Evolutionary conservation across 2,329 filamentous ascomycete genomes (phyloP), one percentile per base, ranked within the genome.

Genomic region (Zasmidium cellare): DNA sequence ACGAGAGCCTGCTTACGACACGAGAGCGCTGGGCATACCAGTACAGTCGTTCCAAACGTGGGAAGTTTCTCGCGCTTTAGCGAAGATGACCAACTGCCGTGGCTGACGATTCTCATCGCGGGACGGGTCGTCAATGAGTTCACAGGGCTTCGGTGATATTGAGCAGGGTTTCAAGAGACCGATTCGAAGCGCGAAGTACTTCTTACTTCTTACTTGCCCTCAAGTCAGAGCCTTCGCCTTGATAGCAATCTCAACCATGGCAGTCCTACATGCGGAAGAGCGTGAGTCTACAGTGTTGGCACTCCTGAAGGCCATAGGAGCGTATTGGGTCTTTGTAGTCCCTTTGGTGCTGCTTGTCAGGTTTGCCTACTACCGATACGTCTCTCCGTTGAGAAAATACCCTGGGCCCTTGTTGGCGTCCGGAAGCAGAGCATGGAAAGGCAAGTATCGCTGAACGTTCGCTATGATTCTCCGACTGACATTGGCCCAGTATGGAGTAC

Each of bases 351-450:
- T 74, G 24, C 45, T 72, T 19, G 53, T 67, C n/a, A 66, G 69
- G 22, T 71, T 70, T 47, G 57, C 71, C 31, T 70, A 65, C 59
- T 66, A 67, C 44, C 58, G 61, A 24, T 69, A 68, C 46, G 60
- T 65, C n/a, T 70, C 67, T 11, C 65, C 69, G 3, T 51, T 71
- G 44, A 55, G 65, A 38, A 60, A 61, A 2, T 70, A 69, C 41
- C 69, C 69, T 7, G 69, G 69, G 31, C 69, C 67, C 1, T 62
- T 68, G 31, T 57, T 71, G 20, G 69, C 69, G 6, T 71, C 69
- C 19, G 66, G 67, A 14, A 69, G 66, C 48, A 66, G 69, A 25
- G 59, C 60, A 19, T 71, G 68, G 68, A 71, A 71, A 58, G 68
- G 62, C 60, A 48, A 28, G 48, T 38, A 25, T 14, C 22, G 25